Evolutionary conservation across 2,329 filamentous ascomycete genomes (phyloP), one percentile per base, ranked within the genome.

Genomic region (Fusarium mundagurra): DNA sequence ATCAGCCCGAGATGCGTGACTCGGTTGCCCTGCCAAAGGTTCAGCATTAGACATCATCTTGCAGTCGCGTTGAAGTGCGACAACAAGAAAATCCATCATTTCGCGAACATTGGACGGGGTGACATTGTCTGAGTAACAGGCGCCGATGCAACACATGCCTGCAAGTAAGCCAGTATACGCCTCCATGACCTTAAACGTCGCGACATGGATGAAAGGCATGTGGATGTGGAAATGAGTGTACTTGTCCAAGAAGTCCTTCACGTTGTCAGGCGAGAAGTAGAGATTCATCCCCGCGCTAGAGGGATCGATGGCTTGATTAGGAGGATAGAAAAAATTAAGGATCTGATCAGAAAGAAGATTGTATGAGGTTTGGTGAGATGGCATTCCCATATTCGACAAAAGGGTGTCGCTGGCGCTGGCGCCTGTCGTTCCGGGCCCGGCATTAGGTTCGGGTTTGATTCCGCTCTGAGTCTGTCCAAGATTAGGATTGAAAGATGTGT

Each of bases 211-310:
- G 74, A 93, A 87, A 27, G 92, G 90, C 84, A 93, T 93, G 81
- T 95, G 92, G 69, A 89, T 88, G 80, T 94, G 91, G 81, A 92
- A 94, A 81, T 93, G 91, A 68, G 88, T 90, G 85, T 93, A 94
- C 78, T 91, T 88, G 77, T 91, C 88, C 80, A 94, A 86, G 80
- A 93, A 93, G 79, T 91, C 88, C 84, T 90, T 91, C 79, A 94
- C 86, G 80, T 92, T 92, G 76, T 92, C 89, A 68, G 90, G 87
- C 55, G 90, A 90, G 77, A 94, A 88, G 78, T 90, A 91, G 80
- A 87, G 85, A 83, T 88, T 87, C 83, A 89, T 85, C 85, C 84
- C 84, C 83, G 86, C 87, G 84, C 85, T 89, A 81, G 81, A 86
- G 80, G 85, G 87, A 84, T 87, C 89, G 84, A 82, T 76, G 48